Conservation (phyloP, 1,284 basidiomycete species). For the Sanghuangporus weigelae region DNA sequence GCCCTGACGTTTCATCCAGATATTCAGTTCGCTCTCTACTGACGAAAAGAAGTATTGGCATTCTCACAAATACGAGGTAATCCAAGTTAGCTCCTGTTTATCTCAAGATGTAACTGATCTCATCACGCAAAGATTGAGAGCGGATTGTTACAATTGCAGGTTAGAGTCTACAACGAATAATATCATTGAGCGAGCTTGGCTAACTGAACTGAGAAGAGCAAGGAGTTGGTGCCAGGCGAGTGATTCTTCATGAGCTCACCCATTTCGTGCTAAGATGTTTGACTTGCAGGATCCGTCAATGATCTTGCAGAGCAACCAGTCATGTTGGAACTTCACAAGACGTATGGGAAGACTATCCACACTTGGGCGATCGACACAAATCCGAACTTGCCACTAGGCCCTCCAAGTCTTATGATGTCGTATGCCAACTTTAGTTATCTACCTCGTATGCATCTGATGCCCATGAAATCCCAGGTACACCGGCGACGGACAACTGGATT, state of each 20-base stretch:
- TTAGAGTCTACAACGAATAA: background rate
- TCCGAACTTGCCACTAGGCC: constrained; percentile 45
- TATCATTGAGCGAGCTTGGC: no score
- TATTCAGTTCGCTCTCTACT: constrained; percentile 36
- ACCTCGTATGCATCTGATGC: background rate
- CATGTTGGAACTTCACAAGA: constrained; percentile 44
- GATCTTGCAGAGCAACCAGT: constrained; percentile 39
- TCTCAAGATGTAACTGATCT: background rate
- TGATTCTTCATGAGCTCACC: no score
- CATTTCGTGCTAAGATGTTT: no score
- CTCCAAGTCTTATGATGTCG: constrained; percentile 39
- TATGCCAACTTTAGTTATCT: background rate
- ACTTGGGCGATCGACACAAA: constrained; percentile 41
- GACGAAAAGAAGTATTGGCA: constrained; percentile 51
- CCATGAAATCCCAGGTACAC: constrained; percentile 25
- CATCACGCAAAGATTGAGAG: background rate
- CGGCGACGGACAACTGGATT: constrained; percentile 22
- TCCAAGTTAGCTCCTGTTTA: background rate
- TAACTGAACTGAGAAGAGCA: background rate
- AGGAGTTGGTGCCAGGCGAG: background rate
- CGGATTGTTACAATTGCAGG: constrained; percentile 1
- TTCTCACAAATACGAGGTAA: constrained; percentile 41
- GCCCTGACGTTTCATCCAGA: no score
- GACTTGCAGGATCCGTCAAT: constrained; percentile 29
- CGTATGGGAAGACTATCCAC: constrained; percentile 49